phyloP scores from a whole-genome alignment of 179 eudicot species.

The Vitellaria paradoxa region DNA sequence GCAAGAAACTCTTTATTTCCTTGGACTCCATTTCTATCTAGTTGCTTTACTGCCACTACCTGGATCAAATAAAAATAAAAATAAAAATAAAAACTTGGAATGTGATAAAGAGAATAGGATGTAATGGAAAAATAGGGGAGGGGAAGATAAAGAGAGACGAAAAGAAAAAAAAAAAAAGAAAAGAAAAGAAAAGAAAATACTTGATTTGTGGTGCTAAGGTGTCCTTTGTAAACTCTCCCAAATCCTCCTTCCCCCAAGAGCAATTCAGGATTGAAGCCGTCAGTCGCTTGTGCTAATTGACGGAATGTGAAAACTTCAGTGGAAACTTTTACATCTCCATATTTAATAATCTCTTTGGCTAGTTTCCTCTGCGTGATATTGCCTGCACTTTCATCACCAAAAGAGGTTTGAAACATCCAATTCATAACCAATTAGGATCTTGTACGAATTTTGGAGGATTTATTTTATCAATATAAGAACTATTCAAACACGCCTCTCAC shows the following conservation, averaged over 20 bases:
- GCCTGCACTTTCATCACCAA: conserved; percentile 24
- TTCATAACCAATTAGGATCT: no score
- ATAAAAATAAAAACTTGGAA: no score
- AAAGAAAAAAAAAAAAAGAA: no score
- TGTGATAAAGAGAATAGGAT: no score
- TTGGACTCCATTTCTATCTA: conserved; percentile 72
- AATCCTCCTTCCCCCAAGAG: conserved; percentile 85
- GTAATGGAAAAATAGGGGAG: no score
- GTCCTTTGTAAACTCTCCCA: conserved; percentile 77
- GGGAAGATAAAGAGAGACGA: no score
- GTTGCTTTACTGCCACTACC: conserved; percentile 87
- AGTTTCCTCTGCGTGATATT: conserved; percentile 27
- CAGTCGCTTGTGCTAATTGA: conserved; percentile 65
- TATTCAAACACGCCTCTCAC: no score
- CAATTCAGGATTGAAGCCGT: conserved; percentile 55
- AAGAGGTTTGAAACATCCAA: no score
- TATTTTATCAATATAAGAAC: no score
- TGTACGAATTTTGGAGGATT: no score
- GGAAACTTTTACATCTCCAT: conserved; percentile 35
- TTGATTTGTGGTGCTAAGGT: conserved; percentile 40
- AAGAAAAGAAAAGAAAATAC: conserved; percentile 22
- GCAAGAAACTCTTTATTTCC: conserved; percentile 76
- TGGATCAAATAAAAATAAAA: conserved; percentile 13
- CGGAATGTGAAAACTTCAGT: conserved; percentile 70
- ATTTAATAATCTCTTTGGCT: conserved; percentile 25